A percentile compares a stretch with the other conserved stretches of the same genome.
Conservation (phyloP, 2,329 filamentous ascomycete species). For the Diplodia sapinea region DNA sequence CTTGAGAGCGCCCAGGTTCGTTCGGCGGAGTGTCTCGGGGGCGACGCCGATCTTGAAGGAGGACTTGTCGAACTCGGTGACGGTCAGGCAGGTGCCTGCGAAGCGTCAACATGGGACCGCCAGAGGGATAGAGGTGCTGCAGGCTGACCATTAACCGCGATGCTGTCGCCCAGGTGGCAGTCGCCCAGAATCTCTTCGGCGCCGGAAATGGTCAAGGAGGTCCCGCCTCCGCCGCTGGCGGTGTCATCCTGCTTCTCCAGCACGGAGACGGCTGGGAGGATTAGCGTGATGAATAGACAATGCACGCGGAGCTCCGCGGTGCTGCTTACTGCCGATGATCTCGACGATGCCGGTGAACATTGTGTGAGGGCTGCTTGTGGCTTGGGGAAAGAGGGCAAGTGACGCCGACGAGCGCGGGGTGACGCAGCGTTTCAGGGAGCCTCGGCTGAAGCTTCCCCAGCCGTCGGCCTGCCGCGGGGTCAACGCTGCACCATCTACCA, state of each 20-base stretch:
- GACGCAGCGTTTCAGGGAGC: constrained; percentile 3
- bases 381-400: constrained; percentile 7
- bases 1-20: constrained; percentile 81
- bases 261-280: constrained; percentile 73
- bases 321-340: constrained; percentile 78
- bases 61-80: constrained; percentile 70
- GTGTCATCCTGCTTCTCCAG: constrained; percentile 81
- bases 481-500: neutral
- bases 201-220: constrained; percentile 84
- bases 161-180: constrained; percentile 87
- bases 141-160: constrained; percentile 79
- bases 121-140: neutral
- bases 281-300: constrained; percentile 37
- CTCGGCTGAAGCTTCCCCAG: constrained; percentile 21
- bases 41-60: constrained; percentile 91
- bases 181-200: constrained; percentile 78
- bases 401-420: constrained; percentile 12
- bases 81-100: constrained; percentile 81
- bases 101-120: constrained; percentile 17
- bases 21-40: constrained; percentile 93
- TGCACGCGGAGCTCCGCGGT: constrained; percentile 21
- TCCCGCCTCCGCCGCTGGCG: constrained; percentile 73
- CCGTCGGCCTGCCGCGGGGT: constrained; percentile 18
- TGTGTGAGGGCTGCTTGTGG: constrained; percentile 35
- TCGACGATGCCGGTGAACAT: constrained; percentile 84